A percentile compares a stretch with the other conserved stretches of the same genome.
phyloP scores from a whole-genome alignment of 176 grass and related monocot genomes.

The Oryza longistaminata region DNA sequence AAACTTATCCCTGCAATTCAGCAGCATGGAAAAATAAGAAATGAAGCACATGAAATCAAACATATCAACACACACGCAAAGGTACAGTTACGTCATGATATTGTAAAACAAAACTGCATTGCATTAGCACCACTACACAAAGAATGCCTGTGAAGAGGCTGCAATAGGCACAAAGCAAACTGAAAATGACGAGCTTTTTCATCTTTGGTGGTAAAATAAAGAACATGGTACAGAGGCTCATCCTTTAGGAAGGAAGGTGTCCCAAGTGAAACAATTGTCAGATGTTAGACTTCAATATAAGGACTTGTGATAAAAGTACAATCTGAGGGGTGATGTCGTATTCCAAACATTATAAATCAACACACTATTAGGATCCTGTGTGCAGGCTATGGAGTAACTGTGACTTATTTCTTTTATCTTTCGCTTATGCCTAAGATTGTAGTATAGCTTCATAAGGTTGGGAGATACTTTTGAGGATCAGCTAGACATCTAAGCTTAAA shows the following conservation, averaged over 20 bases:
- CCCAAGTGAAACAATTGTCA: conserved; percentile 11
- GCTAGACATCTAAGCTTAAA: neutral
- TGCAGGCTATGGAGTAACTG: neutral
- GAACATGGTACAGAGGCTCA: neutral
- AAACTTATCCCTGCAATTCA: conserved; percentile 69
- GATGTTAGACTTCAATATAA: neutral
- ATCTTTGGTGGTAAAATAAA: neutral
- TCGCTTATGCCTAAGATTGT: neutral
- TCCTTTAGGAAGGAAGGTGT: neutral
- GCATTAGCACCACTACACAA: neutral
- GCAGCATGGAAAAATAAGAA: conserved; percentile 15
- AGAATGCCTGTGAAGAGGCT: neutral
- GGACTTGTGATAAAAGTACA: neutral
- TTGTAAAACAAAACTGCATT: neutral
- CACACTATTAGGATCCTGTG: neutral
- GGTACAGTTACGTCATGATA: neutral
- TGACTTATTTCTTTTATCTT: neutral
- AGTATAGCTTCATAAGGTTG: neutral
- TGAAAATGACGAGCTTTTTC: neutral
- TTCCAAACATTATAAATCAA: neutral
- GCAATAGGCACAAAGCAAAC: neutral
- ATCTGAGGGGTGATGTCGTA: neutral
- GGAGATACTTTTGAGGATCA: conserved; percentile 1
- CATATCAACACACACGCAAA: neutral
- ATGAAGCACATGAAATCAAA: neutral